phyloP scores from a whole-genome alignment of 1,284 basidiomycete genomes.

The Coniophora puteana region DNA sequence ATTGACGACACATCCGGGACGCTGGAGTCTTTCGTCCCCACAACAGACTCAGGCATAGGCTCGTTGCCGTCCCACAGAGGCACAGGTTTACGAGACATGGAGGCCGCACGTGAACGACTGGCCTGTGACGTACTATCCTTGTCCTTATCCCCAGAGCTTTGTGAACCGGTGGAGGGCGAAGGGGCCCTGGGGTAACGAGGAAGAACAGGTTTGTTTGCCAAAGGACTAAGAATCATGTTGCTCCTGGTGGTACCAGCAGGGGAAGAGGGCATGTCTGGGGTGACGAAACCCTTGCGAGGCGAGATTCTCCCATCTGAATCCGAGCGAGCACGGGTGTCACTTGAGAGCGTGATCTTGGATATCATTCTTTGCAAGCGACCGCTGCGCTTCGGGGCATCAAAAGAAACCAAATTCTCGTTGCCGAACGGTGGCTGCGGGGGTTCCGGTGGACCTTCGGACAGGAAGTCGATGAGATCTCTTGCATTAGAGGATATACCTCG shows the following conservation, averaged over 20 bases:
- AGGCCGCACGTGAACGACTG: constrained; percentile 25
- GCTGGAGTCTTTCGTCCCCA: no score
- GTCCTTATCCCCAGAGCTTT: constrained; percentile 19
- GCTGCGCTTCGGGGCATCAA: constrained; percentile 46
- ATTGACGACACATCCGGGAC: no score
- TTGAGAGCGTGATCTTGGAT: constrained; percentile 61
- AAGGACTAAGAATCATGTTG: constrained; percentile 38
- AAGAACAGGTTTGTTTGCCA: constrained; percentile 54
- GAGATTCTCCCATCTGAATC: constrained; percentile 25
- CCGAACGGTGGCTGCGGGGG: constrained; percentile 1
- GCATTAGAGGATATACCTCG: constrained; percentile 43
- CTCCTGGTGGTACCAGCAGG: constrained; percentile 28
- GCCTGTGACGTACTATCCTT: constrained; percentile 5
- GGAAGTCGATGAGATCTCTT: constrained; percentile 53
- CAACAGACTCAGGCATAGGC: constrained; percentile 13
- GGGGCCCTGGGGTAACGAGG: constrained; percentile 37
- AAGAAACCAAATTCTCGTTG: constrained; percentile 31
- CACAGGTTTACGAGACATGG: constrained; percentile 27
- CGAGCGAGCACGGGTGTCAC: constrained; percentile 41
- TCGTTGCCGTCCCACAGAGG: constrained; percentile 20
- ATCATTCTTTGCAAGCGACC: constrained; percentile 75
- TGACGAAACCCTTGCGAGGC: constrained; percentile 20
- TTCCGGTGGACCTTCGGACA: constrained; percentile 31
- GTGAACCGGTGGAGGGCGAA: constrained; percentile 41
- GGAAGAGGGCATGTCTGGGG: constrained; percentile 17